Evolutionary conservation across 2,329 filamentous ascomycete species (phyloP).

Genomic region (Aspergillus melleus): DNA sequence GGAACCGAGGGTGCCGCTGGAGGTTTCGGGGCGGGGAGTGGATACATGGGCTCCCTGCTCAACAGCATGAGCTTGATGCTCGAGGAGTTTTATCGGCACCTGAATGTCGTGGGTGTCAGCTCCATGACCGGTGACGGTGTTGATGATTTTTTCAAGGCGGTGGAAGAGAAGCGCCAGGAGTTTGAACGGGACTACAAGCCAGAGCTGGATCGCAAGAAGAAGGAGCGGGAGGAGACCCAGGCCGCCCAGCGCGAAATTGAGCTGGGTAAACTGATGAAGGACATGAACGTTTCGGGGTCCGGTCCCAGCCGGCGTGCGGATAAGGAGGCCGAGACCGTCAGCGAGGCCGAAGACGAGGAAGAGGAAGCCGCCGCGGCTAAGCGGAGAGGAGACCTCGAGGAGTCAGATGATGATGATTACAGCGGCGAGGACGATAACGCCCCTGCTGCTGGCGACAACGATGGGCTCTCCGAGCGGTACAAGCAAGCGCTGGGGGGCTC

Average conservation of each 20-base stretch:
- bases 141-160: conserved; percentile 89
- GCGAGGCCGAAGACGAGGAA: conserved; percentile 54
- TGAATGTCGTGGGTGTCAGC: conserved; percentile 90
- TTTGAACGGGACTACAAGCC: conserved; percentile 90
- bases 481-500: conserved; percentile 68
- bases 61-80: conserved; percentile 98
- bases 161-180: conserved; percentile 81
- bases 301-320: conserved; percentile 25
- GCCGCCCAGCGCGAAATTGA: conserved; percentile 72
- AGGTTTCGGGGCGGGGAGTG: conserved; percentile 69
- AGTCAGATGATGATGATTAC: conserved; percentile 51
- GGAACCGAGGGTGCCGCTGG: conserved; percentile 65
- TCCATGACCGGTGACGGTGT: conserved; percentile 90
- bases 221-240: conserved; percentile 75
- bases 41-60: conserved; percentile 92
- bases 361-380: conserved; percentile 30
- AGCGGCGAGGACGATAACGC: conserved; percentile 60
- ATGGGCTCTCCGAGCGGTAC: conserved; percentile 74
- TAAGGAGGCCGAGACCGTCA: conserved; percentile 45
- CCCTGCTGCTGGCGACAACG: conserved; percentile 59
- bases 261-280: conserved; percentile 89
- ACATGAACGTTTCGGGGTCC: conserved; percentile 67
- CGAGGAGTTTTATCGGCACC: conserved; percentile 94
- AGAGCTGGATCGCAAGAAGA: conserved; percentile 76
- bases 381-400: conserved; percentile 39